Evolutionary conservation across 2,329 filamentous ascomycete genomes (phyloP), one percentile per base, ranked within the genome.

Genomic region (Trichophyton simii): DNA sequence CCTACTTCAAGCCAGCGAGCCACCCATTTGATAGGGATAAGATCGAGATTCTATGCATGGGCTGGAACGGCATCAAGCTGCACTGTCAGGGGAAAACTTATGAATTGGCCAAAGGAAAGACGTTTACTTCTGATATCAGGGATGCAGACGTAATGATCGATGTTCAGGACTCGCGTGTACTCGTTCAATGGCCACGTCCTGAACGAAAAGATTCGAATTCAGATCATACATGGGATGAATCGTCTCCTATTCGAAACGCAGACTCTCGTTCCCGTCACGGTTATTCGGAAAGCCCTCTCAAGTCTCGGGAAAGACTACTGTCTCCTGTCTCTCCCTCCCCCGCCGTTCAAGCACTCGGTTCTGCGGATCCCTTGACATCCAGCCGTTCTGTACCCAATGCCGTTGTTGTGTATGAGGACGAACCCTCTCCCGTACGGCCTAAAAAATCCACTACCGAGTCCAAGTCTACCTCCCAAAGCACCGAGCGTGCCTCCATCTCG

Each of bases 21-120:
- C 80, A 83, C 61, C 82, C 82, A 3, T 81, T 89, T 68, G 85
- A 89, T 67, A 81, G 84, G 64, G 89, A 88, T 72, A 87, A 85
- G 73, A 83, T 99, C 55, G 89, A 96, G 74, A 87, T 99, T 68
- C 82, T 89, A 69, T 99, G 94, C 79, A 83, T 88, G 69, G 94
- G 94, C 22, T 97, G 92, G 92, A 99, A 99, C 73, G 94, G 94
- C 15, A 80, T 94, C 66, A 95, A 90, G 77, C 77, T 99, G 67
- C 91, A 96, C 76, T 96, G 90, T 78, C 87, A 92, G 75, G 90
- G 90, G 61, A 85, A 87, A 66, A 87, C 89, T 2, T 92, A 89
- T 79, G 89, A 96, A 66, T 76, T 99, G 69, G 81, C 80, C 65
- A 96, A 96, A 77, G 90, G 88, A 18, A 91, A 96, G 72, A 88